phyloP scores from a whole-genome alignment of 1,284 basidiomycete genomes.

The Puccinia sorghi region DNA sequence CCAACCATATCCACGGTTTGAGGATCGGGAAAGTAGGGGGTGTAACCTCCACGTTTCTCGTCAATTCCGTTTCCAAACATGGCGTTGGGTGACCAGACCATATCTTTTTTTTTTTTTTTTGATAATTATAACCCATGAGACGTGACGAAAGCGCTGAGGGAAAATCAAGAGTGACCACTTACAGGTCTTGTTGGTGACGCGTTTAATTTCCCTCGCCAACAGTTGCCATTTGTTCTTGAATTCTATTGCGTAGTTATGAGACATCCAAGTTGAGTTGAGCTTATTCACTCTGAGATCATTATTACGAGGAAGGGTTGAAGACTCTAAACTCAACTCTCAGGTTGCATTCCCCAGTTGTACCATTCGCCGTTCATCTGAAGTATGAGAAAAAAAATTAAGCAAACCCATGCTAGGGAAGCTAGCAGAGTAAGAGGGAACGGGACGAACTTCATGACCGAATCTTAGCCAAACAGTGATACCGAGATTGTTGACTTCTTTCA shows the following conservation, averaged over 20 bases:
- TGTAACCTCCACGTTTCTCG: conserved; percentile 4
- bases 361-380: conserved; percentile 30
- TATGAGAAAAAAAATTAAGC: background rate
- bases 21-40: conserved; percentile 7
- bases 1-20: conserved; percentile 14
- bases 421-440: background rate
- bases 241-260: conserved; percentile 2
- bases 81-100: conserved; percentile 27
- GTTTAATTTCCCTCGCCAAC: conserved; percentile 6
- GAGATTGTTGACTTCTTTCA: conserved; percentile 24
- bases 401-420: background rate
- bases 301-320: background rate
- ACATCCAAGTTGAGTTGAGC: too few relatives aligned
- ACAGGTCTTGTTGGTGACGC: conserved; percentile 11
- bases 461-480: conserved; percentile 34
- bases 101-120: conserved; percentile 17
- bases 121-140: too few relatives aligned
- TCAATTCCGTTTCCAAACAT: background rate
- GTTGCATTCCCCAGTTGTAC: conserved; percentile 25
- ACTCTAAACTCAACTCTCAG: conserved; percentile 19
- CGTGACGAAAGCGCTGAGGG: too few relatives aligned
- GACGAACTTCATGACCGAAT: conserved; percentile 30
- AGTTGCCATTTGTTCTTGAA: conserved; percentile 27
- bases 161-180: background rate
- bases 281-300: background rate